These are phyloP conservation scores for Cladorrhinum samala DNA, from an alignment of 495 filamentous ascomycete species.

Conservation along the genomic window DNA sequence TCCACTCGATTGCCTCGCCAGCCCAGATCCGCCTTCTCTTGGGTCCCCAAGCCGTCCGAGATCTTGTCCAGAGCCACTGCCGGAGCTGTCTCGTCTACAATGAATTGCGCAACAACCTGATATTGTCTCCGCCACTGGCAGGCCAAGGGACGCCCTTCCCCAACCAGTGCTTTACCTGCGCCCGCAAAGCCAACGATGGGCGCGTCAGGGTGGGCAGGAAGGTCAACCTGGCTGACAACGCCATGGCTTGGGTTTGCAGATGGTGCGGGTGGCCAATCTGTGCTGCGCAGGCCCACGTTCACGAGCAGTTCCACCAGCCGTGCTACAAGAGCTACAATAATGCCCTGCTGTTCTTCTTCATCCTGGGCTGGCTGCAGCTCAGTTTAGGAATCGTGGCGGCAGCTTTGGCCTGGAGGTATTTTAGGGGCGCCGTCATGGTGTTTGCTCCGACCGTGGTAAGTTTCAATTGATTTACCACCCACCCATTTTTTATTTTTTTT, in stretches of 20 bases:
- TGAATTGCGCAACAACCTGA: slow-evolving; percentile 13
- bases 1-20: slow-evolving; percentile 18
- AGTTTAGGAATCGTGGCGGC: slow-evolving; percentile 18
- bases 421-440: slow-evolving; percentile 12
- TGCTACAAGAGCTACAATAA: slow-evolving; percentile 25
- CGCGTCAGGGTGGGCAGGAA: slow-evolving; percentile 17
- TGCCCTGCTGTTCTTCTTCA: slow-evolving; percentile 18
- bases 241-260: slow-evolving; percentile 22
- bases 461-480: not conserved
- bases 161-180: slow-evolving; percentile 22
- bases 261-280: slow-evolving; percentile 26
- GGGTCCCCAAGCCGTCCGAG: slow-evolving; percentile 10
- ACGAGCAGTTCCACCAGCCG: slow-evolving; percentile 23
- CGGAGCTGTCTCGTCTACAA: slow-evolving; percentile 19
- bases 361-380: slow-evolving; percentile 25
- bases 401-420: slow-evolving; percentile 23
- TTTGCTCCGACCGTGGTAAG: slow-evolving; percentile 27
- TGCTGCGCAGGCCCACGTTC: slow-evolving; percentile 7
- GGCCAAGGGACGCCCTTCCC: too few species aligned
- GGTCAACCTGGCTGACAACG: slow-evolving; percentile 18
- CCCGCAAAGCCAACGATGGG: slow-evolving; percentile 15
- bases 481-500: too few species aligned
- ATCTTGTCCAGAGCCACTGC: slow-evolving; percentile 23
- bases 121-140: slow-evolving; percentile 10
- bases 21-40: slow-evolving; percentile 17